These are phyloP conservation scores for Colletotrichum sp. DNA, from an alignment of 2,329 filamentous ascomycete species.

Conservation along the genomic window DNA sequence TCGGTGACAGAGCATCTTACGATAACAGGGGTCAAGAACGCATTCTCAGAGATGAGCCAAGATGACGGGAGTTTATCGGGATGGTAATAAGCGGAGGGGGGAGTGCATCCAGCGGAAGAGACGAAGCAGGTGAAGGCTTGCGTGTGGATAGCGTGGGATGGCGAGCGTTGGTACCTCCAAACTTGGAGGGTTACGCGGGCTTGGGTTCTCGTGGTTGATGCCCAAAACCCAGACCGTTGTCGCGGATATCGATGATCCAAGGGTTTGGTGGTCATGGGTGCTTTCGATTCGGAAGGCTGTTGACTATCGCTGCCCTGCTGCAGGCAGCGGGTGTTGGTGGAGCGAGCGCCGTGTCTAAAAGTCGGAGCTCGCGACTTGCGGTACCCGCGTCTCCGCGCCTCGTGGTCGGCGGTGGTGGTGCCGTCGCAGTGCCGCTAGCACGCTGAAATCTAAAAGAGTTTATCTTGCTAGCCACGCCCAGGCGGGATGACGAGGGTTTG, in stretches of 20 bases:
- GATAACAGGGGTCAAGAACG: neutral
- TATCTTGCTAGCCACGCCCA: neutral
- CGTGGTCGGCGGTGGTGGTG: neutral
- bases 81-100: neutral
- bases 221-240: neutral
- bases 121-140: neutral
- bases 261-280: neutral
- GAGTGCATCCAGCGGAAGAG: neutral
- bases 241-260: neutral
- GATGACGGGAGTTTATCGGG: neutral
- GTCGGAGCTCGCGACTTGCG: constrained; percentile 16
- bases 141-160: neutral
- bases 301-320: neutral
- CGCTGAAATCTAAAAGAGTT: neutral
- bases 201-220: neutral
- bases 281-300: neutral
- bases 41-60: constrained; percentile 2
- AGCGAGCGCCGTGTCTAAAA: neutral
- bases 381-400: neutral
- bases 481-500: neutral
- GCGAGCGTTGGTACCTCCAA: neutral
- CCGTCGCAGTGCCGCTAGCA: neutral
- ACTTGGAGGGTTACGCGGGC: neutral
- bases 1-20: constrained; percentile 13
- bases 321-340: neutral